These are phyloP conservation scores for Fusarium nodosum DNA, from an alignment of 2,329 filamentous ascomycete genomes.

Conservation along the genomic window DNA sequence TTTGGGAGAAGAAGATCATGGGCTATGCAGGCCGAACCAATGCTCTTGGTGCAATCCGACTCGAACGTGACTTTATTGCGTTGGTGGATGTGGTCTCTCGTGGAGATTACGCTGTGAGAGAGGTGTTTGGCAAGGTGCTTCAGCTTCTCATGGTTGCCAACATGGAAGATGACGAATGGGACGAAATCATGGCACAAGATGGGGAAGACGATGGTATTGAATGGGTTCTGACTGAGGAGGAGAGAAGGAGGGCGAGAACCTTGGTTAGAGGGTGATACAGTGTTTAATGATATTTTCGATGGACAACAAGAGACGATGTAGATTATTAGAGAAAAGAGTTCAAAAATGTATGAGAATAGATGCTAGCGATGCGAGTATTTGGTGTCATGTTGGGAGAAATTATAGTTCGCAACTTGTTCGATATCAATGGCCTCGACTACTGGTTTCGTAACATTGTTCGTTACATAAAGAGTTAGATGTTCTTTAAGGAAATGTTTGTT, in stretches of 20 bases:
- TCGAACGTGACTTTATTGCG: slow-evolving; percentile 86
- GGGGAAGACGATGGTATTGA: slow-evolving; percentile 73
- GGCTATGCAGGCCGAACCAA: slow-evolving; percentile 83
- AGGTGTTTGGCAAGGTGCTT: slow-evolving; percentile 79
- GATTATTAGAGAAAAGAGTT: slow-evolving; percentile 34
- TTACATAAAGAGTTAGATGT: background rate
- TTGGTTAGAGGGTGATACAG: slow-evolving; percentile 65
- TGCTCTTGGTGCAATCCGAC: slow-evolving; percentile 82
- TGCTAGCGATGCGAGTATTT: slow-evolving; percentile 24
- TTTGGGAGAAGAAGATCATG: slow-evolving; percentile 90
- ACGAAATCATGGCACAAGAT: slow-evolving; percentile 71
- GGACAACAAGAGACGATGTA: slow-evolving; percentile 19
- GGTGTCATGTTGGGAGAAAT: background rate
- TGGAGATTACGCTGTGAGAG: slow-evolving; percentile 82
- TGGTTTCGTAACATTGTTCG: background rate
- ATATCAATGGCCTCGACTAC: background rate
- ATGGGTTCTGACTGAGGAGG: slow-evolving; percentile 80
- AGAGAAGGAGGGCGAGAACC: slow-evolving; percentile 78
- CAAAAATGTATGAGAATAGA: slow-evolving; percentile 25
- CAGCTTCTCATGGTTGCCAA: slow-evolving; percentile 90
- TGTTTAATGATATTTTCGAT: slow-evolving; percentile 20
- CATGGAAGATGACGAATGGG: slow-evolving; percentile 97
- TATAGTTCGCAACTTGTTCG: background rate
- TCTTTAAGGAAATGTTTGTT: background rate
- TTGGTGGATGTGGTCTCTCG: slow-evolving; percentile 77